Evolutionary conservation across 2,329 filamentous ascomycete species (phyloP).

Genomic region (Exutisphaerella laricina): DNA sequence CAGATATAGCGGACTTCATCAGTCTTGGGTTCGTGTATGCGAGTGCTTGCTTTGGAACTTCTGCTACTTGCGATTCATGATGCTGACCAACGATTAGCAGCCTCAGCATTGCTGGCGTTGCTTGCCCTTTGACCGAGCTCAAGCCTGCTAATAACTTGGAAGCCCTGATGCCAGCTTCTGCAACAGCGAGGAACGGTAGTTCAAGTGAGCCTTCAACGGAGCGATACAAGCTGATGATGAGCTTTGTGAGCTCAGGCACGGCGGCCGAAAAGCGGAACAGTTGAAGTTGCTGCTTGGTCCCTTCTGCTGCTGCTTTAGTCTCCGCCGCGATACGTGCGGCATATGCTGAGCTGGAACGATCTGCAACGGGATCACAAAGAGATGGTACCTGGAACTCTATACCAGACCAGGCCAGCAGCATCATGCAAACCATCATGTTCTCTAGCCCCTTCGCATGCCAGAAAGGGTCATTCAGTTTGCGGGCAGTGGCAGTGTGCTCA

Average conservation of each 20-base stretch:
- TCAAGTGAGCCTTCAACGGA: slow-evolving; percentile 56
- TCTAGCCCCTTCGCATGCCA: slow-evolving; percentile 97
- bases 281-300: slow-evolving; percentile 26
- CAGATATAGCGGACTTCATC: slow-evolving; percentile 17
- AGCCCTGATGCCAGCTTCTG: slow-evolving; percentile 68
- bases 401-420: slow-evolving; percentile 78
- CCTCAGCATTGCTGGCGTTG: slow-evolving; percentile 36
- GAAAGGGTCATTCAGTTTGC: slow-evolving; percentile 80
- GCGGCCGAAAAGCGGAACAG: slow-evolving; percentile 50
- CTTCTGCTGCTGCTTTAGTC: slow-evolving; percentile 20
- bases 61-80: neutral
- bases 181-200: slow-evolving; percentile 63
- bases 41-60: slow-evolving; percentile 1
- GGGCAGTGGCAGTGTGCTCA: slow-evolving; percentile 71
- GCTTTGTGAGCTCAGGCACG: slow-evolving; percentile 68
- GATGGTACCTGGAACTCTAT: slow-evolving; percentile 68
- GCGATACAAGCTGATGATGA: slow-evolving; percentile 69
- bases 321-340: slow-evolving; percentile 23
- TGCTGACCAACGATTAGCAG: slow-evolving; percentile 6
- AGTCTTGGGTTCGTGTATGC: slow-evolving; percentile 6
- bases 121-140: slow-evolving; percentile 58
- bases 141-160: slow-evolving; percentile 64
- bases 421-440: slow-evolving; percentile 71
- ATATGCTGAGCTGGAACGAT: slow-evolving; percentile 23
- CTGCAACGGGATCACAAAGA: slow-evolving; percentile 29